Base-by-base conservation (phyloP, 768 basidiomycete species). In the Lactarius psammicola region DNA sequence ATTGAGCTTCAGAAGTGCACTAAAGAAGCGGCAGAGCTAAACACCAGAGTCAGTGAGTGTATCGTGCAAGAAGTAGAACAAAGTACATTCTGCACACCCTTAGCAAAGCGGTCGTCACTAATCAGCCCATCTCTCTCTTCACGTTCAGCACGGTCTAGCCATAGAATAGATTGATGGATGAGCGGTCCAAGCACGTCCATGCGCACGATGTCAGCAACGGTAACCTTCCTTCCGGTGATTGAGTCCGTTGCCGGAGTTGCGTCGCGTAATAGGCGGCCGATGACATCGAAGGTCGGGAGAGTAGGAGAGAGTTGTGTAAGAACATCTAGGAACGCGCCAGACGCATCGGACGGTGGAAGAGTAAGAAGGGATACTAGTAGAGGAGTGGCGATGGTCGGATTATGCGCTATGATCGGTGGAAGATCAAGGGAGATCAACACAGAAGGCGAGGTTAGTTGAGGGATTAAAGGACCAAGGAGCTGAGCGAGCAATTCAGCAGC, bases 21-120 rank as follows among this genome's bases (percentile, higher is more conserved):
- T 77, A 73, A 87, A 92, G 75, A 92, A 92, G 13, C 90, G 86
- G 74, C 88, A 92, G 36, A 92, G 80, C 89, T 91, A 69, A 0
- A 44, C 26, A 28, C 26, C 20, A 34, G 28, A 36, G 18, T 62
- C 57, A 56, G 56, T 26, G 58, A 49, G 69, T 65, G 60, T 54
- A 18, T 51, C 18, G 36, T 28, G 54, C 18, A 46, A 38, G 20
- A 26, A 18, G 20, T 44, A 46, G 54, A 34, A 40, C n/a, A 42
- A 66, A 86, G 49, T 70, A 92, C 90, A 71, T 89, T 87, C 73
- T 85, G 84, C 34, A 89, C 84, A 15, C 87, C 88, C 71, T 86
- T 87, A 7, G 86, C 81, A 70, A 87, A 87, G 28, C 87, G 83
- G 73, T 92, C 89, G 67, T 92, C 90, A 63, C 84, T 88, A 64